Percentiles rank a stretch among this genome's conserved stretches.
phyloP scores from a whole-genome alignment of 2,329 filamentous ascomycete species.

The Colletotrichum sojae region DNA sequence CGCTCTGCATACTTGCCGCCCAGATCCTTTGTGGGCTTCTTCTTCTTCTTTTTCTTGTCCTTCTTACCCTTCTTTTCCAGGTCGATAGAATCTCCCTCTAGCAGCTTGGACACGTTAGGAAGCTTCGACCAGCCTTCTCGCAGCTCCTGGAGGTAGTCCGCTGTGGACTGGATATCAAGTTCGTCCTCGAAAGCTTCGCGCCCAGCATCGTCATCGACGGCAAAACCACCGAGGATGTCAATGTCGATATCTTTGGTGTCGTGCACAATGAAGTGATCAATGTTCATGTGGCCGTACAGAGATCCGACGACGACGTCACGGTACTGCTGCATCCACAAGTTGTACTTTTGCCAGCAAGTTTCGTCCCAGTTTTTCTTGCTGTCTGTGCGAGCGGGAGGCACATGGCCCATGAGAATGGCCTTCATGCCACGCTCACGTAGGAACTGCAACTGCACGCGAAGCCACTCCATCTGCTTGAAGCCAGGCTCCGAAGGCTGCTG shows the following conservation, averaged over 20 bases:
- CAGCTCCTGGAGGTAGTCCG: constrained; percentile 84
- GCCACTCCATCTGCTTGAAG: constrained; percentile 96
- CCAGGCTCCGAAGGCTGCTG: constrained; percentile 84
- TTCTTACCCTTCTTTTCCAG: constrained; percentile 50
- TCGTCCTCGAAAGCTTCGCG: constrained; percentile 63
- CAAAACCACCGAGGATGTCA: constrained; percentile 53
- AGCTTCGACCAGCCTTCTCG: constrained; percentile 83
- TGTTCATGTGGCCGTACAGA: constrained; percentile 97
- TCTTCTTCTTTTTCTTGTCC: constrained; percentile 63
- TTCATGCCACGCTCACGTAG: constrained; percentile 90
- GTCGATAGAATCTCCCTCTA: constrained; percentile 41
- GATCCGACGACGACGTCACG: constrained; percentile 87
- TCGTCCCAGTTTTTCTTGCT: constrained; percentile 95
- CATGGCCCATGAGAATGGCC: constrained; percentile 93
- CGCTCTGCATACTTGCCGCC: constrained; percentile 88
- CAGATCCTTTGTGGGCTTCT: constrained; percentile 70
- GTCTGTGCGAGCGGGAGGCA: constrained; percentile 88
- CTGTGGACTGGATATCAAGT: constrained; percentile 76
- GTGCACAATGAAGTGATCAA: constrained; percentile 95
- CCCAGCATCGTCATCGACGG: constrained; percentile 43
- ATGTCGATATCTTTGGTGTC: constrained; percentile 84
- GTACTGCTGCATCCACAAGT: constrained; percentile 90
- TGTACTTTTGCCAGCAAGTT: constrained; percentile 98
- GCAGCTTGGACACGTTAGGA: constrained; percentile 64
- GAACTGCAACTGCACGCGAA: constrained; percentile 88